Conservation (phyloP, 208 protist genomes). For the Crithidia acanthocephali region DNA sequence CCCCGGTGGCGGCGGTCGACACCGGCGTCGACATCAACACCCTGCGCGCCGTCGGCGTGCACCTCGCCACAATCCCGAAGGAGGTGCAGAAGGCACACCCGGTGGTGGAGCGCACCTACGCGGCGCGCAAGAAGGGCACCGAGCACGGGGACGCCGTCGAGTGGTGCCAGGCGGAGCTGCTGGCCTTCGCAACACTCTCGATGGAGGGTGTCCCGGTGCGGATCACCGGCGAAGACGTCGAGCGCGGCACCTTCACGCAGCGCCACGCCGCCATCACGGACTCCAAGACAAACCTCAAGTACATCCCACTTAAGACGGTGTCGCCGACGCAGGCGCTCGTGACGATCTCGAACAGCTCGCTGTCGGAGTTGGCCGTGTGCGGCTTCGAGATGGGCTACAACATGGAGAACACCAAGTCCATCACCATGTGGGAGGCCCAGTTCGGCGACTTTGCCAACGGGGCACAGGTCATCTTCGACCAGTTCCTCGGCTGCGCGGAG, state of each 20-base stretch:
- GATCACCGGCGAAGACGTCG: conserved; percentile 96
- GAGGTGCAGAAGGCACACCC: conserved; percentile 87
- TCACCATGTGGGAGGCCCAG: conserved; percentile 99
- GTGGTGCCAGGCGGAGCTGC: conserved; percentile 96
- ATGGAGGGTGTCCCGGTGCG: conserved; percentile 95
- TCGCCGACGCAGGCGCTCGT: conserved; percentile 86
- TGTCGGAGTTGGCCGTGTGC: conserved; percentile 97
- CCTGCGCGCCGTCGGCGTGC: conserved; percentile 71
- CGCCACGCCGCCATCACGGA: conserved; percentile 97
- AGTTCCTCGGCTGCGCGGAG: conserved; percentile 94
- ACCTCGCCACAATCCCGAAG: conserved; percentile 88
- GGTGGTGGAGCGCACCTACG: conserved; percentile 92
- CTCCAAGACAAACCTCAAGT: conserved; percentile 91
- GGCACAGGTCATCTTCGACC: conserved; percentile 99
- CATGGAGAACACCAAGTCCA: conserved; percentile 92
- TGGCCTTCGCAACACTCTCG: conserved; percentile 95
- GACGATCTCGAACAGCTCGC: conserved; percentile 94
- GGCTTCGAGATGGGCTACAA: conserved; percentile 98
- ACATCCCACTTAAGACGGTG: conserved; percentile 79
- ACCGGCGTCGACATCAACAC: conserved; percentile 74
- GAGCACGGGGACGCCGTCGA: conserved; percentile 89
- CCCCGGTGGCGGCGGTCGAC: conserved; percentile 51
- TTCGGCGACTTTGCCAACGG: conserved; percentile 99
- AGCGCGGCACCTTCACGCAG: conserved; percentile 99
- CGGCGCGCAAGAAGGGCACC: conserved; percentile 84